A percentile compares a stretch with the other conserved stretches of the same genome.
Conservation (phyloP, 352 stramenopile genomes). For the Thalassiosira ordinaria region DNA sequence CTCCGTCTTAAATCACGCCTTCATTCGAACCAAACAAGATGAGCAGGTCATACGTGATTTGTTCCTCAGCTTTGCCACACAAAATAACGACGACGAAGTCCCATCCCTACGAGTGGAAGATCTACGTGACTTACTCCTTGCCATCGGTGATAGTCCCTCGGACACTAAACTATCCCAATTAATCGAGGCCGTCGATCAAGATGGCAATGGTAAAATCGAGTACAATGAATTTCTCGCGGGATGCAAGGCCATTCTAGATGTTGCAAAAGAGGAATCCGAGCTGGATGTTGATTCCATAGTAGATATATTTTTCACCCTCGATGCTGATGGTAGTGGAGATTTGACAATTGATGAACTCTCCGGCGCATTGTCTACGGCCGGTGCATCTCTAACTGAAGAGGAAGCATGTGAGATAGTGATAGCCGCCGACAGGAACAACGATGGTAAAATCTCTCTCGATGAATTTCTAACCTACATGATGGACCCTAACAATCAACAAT, state of each 20-base stretch:
- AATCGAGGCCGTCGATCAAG: conserved; percentile 48
- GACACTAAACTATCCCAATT: conserved; percentile 43
- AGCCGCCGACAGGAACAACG: neutral
- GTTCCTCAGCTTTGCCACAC: conserved; percentile 54
- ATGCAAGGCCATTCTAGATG: neutral
- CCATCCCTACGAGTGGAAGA: conserved; percentile 40
- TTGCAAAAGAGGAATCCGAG: neutral
- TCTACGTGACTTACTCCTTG: conserved; percentile 37
- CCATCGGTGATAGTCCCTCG: conserved; percentile 54
- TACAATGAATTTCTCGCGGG: neutral
- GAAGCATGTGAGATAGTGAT: conserved; percentile 5
- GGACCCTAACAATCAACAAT: neutral
- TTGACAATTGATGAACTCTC: neutral
- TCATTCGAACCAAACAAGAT: neutral
- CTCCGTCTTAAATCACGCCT: neutral
- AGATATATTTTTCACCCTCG: neutral
- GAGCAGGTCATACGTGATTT: conserved; percentile 40
- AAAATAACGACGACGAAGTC: conserved; percentile 7
- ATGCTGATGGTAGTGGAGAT: neutral
- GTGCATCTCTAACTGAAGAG: neutral
- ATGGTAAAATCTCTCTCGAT: neutral
- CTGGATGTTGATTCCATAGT: neutral
- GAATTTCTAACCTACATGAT: neutral
- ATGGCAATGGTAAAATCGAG: conserved; percentile 36
- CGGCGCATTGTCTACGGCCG: neutral